Evolutionary conservation across 2,329 filamentous ascomycete genomes (phyloP), one percentile per base, ranked within the genome.

Genomic region (Aureobasidium namibiae): DNA sequence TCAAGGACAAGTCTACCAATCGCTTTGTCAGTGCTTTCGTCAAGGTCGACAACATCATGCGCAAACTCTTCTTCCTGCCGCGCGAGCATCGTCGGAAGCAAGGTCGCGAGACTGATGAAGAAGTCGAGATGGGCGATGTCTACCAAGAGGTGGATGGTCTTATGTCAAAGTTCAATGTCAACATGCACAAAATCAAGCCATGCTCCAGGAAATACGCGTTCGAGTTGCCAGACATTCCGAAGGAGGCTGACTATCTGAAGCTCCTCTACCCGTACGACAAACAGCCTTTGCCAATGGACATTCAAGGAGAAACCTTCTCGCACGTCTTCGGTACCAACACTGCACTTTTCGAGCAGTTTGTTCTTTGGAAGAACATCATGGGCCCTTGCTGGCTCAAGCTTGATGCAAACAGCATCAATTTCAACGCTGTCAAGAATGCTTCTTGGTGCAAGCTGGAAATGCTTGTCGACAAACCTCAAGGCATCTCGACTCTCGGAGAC

Each of bases 311-410:
- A 71, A 97, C 94, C 0, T 99, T 92, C 70, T 96, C 92, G 1
- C 89, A 90, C 64, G 87, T 96, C 24, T 99, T 99, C 66, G 94
- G 95, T 29, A 88, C 88, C 60, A 96, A 94, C 72, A 99, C 94
- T 0, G 85, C 90, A 1, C 80, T 99, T 0, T 99, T 99, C 67
- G 94, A 99, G 74, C 94, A 99, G 67, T 99, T 99, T 69, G 94
- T 99, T 21, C 80, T 99, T 5, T 96, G 92, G 89, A 97, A 96
- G 76, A 95, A 96, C 69, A 89, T 99, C 66, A 99, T 96, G 92
- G 94, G 94, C 1, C 94, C 94, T 31, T 97, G 94, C 72, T 99
- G 94, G 94, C 82, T 99, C 46, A 92, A 87, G 69, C 94, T 99
- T 59, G 82, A 91, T 64, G 50, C 23, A 33, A 41, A n/a, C 13